Evolutionary conservation across 352 stramenopile species (phyloP), one percentile per base, ranked within the genome.

Genomic region (Globisporangium cederbergense): DNA sequence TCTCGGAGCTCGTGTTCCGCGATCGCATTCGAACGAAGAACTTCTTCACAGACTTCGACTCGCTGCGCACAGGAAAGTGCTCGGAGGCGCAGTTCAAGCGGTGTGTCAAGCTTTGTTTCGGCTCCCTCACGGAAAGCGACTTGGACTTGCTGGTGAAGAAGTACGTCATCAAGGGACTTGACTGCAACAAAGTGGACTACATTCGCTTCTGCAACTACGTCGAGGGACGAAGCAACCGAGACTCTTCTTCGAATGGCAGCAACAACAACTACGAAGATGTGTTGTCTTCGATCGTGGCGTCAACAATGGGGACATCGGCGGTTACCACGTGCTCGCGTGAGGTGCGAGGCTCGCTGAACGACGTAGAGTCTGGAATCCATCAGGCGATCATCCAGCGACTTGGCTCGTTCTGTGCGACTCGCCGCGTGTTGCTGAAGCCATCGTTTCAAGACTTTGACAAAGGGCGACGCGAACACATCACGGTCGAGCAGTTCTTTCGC

Each of bases 41-140:
- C 58, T 95, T 93, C 58, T 95, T 95, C 51, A 89, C 72, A 4
- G 86, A 95, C 56, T 95, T 93, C 52, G 86, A 95, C 57, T 75
- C 74, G 16, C 65, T 95, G 18, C 82, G 84, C 8, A 89, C 77
- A 0, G 84, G 84, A 5, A 93, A 90, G 50, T 93, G 84, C 62
- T 84, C 79, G 0, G 79, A 91, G 42, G 70, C 81, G 14, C 86
- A 95, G 65, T 95, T 95, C 70, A 76, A 81, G 50, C 82, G 84
- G 34, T 92, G 82, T 20, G 71, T 88, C 10, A 95, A 95, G 63
- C 63, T 95, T 1, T 93, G 83, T 50, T 93, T 93, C 38, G 73
- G 72, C 0, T 73, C 71, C n/a, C 64, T 91, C 3, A 78, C 71
- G 1, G 83, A 95, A n/a, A 67, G 34, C 43, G 79, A 93, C 22